phyloP scores from a whole-genome alignment of 2,329 filamentous ascomycete genomes.

The Acephala macrosclerotiorum region DNA sequence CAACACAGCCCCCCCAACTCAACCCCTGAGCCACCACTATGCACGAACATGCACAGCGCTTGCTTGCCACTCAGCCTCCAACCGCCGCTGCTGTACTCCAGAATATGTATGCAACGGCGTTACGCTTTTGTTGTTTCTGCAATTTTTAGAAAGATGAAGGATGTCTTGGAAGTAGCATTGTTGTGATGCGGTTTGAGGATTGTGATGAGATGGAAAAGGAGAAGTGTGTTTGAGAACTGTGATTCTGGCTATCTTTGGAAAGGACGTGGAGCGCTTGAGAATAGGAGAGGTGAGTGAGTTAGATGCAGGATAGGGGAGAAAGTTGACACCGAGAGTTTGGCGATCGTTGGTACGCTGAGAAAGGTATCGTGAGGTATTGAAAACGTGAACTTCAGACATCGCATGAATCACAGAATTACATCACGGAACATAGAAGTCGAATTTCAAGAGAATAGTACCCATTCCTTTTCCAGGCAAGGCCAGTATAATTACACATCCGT shows the following conservation, averaged over 20 bases:
- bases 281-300: too few species aligned
- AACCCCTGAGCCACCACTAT: background rate
- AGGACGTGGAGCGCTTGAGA: too few species aligned
- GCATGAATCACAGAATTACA: background rate
- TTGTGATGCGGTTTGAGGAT: too few species aligned
- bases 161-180: too few species aligned
- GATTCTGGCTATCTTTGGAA: background rate
- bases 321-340: too few species aligned
- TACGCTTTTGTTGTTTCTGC: background rate
- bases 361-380: too few species aligned
- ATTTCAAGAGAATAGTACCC: background rate
- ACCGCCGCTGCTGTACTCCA: background rate
- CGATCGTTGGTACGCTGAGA: too few species aligned
- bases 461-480: slow-evolving; percentile 2
- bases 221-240: background rate
- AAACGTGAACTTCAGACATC: too few species aligned
- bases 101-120: background rate
- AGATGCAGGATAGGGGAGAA: too few species aligned
- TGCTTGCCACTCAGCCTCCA: background rate
- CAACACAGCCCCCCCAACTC: too few species aligned
- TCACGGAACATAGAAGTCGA: background rate
- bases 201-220: background rate
- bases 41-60: slow-evolving; percentile 7
- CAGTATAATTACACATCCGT: slow-evolving; percentile 7
- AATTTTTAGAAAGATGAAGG: too few species aligned